These are phyloP conservation scores for Zygoascus sp. DNA, from an alignment of 1,139 yeast species.

Conservation along the genomic window DNA sequence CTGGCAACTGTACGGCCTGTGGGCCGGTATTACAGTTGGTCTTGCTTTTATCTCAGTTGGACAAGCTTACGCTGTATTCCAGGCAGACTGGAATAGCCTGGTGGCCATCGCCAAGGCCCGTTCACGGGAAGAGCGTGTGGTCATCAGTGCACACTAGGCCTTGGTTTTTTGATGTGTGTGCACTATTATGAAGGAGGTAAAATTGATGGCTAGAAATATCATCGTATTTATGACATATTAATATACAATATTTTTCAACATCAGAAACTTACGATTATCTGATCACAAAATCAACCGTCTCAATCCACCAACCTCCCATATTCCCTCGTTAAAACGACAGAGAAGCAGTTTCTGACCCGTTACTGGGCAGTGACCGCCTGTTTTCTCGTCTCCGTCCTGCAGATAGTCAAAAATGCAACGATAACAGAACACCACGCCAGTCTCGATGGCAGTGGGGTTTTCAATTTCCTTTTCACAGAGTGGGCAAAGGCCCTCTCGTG, in stretches of 20 bases:
- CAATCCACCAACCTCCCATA: constrained; percentile 74
- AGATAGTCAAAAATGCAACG: constrained; percentile 74
- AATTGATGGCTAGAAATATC: too few species aligned
- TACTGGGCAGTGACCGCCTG: constrained; percentile 81
- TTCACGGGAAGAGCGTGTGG: constrained; percentile 13
- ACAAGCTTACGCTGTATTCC: constrained; percentile 49
- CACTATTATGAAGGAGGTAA: too few species aligned
- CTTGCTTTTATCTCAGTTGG: constrained; percentile 62
- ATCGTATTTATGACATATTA: background rate
- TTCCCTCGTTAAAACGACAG: constrained; percentile 59
- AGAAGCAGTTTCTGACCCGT: constrained; percentile 71
- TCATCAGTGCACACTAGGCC: constrained; percentile 1
- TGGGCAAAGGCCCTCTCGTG: constrained; percentile 8
- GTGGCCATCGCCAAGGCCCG: constrained; percentile 42
- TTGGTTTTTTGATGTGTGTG: background rate
- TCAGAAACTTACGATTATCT: too few species aligned
- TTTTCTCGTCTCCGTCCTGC: constrained; percentile 39
- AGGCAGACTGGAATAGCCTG: constrained; percentile 53
- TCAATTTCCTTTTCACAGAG: constrained; percentile 43
- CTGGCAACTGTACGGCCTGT: constrained; percentile 62
- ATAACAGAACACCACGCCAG: constrained; percentile 88
- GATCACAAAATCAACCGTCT: constrained; percentile 66
- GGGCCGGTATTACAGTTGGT: constrained; percentile 86
- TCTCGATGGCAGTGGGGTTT: constrained; percentile 84
- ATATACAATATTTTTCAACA: background rate